These are phyloP conservation scores for Pseudognaphalium luteoalbum DNA, from an alignment of 129 eudicot genomes.

Conservation along the genomic window DNA sequence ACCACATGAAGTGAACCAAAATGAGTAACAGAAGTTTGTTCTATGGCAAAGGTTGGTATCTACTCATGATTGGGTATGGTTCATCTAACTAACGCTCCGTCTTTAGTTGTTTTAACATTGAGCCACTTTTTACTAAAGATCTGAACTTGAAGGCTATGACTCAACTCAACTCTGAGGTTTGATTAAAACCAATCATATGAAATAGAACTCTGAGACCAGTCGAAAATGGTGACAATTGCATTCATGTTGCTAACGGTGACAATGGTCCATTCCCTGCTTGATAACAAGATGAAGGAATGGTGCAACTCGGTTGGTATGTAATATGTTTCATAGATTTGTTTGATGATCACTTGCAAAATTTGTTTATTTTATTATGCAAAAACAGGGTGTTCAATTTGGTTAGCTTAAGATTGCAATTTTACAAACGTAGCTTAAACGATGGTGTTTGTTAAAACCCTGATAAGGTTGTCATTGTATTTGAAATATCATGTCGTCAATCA, in stretches of 20 bases:
- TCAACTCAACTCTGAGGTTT: background rate
- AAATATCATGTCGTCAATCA: too few species aligned
- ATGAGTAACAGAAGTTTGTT: too few species aligned
- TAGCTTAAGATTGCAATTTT: too few species aligned
- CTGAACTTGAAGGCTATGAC: too few species aligned
- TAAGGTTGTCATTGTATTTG: too few species aligned
- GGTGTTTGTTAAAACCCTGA: too few species aligned
- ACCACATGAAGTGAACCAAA: conserved; percentile 18
- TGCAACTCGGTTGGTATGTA: background rate
- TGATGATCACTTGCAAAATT: too few species aligned
- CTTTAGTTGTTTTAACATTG: background rate
- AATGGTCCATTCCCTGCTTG: background rate
- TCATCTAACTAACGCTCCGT: background rate
- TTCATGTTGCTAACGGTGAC: background rate
- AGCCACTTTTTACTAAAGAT: background rate
- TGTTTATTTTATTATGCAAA: too few species aligned
- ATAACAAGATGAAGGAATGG: background rate
- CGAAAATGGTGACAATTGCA: background rate
- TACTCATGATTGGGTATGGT: background rate
- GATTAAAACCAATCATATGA: background rate
- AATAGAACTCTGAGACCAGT: too few species aligned
- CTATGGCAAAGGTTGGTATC: conserved; percentile 16
- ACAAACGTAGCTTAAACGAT: too few species aligned
- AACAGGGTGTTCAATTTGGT: too few species aligned
- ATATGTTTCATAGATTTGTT: too few species aligned